Base-by-base conservation (phyloP, 352 stramenopile genomes). In the Pythium plurisporium region DNA sequence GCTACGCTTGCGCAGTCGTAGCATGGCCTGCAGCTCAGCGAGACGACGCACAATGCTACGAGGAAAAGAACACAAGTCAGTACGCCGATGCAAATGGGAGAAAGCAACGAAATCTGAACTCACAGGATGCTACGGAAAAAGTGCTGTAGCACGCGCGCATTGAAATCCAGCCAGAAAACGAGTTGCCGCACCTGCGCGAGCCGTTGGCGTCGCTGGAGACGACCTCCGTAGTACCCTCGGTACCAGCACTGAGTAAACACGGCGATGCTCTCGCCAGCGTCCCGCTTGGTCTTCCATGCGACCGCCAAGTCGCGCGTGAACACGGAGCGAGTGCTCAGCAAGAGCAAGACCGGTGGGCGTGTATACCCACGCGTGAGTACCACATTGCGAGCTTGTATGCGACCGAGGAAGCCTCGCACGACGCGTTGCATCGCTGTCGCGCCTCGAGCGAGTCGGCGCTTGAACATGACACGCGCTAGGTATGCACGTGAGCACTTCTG, bases 101-200 rank as follows among this genome's bases (percentile, higher is more conserved):
- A 38, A 15, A 38, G 9, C 33, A 38, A 9, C 38, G 8, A 14
- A 11, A 14, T 29, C 29, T 30, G 20, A 8, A 82, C 78, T 55
- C 72, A 91, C 79, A 89, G 58, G 42, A 89, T 75, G 49, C 75
- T 82, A 36, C 78, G 80, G 48, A 91, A 91, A 59, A 91, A 89
- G 55, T 87, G 82, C 63, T 91, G 82, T 23, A 91, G 62, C 1
- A 29, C 33, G 4, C 80, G 69, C 12, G 82, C 78, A 17, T 60
- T 60, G 6, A 33, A 41, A 48, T 93, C 77, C 20, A 62, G 44
- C 8, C 52, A 45, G 59, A 77, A 86, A 48, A 49, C 71, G 23
- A 36, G 41, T 34, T 91, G 76, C 1, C 58, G 64, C 0, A 25
- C 20, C 8, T 38, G 46, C 11, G 69, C 75, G 20, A 80, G 59